Conservation (phyloP, 805 yeast species). For the Maudiozyma turicensis region DNA sequence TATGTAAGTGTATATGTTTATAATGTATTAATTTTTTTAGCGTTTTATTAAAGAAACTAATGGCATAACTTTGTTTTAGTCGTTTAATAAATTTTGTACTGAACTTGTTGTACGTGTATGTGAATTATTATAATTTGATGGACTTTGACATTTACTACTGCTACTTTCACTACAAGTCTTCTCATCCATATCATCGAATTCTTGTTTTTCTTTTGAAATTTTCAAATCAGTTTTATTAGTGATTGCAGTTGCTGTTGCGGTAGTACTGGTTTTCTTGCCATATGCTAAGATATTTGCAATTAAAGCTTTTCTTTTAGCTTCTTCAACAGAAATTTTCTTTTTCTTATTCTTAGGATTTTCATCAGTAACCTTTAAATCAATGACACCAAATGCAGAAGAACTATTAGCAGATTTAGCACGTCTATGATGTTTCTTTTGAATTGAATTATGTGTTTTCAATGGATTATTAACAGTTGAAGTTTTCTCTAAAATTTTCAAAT, state of each 20-base stretch:
- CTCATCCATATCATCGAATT: constrained; percentile 14
- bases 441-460: background rate
- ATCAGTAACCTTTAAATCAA: constrained; percentile 22
- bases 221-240: background rate
- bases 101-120: constrained; percentile 11
- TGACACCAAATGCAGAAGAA: constrained; percentile 19
- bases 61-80: background rate
- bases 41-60: background rate
- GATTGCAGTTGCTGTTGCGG: background rate
- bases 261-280: background rate
- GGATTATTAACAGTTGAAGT: background rate
- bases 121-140: constrained; percentile 6
- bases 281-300: background rate
- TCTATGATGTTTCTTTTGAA: constrained; percentile 15
- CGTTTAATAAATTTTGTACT: constrained; percentile 6
- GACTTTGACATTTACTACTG: constrained; percentile 20
- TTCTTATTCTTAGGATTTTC: constrained; percentile 2
- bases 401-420: constrained; percentile 19
- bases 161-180: constrained; percentile 27
- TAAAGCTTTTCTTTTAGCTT: constrained; percentile 2
- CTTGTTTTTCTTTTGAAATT: background rate
- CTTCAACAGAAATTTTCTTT: constrained; percentile 7
- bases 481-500: background rate
- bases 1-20: background rate
- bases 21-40: background rate